phyloP scores from a whole-genome alignment of 2,329 filamentous ascomycete genomes.

The Nigrospora osmanthi region DNA sequence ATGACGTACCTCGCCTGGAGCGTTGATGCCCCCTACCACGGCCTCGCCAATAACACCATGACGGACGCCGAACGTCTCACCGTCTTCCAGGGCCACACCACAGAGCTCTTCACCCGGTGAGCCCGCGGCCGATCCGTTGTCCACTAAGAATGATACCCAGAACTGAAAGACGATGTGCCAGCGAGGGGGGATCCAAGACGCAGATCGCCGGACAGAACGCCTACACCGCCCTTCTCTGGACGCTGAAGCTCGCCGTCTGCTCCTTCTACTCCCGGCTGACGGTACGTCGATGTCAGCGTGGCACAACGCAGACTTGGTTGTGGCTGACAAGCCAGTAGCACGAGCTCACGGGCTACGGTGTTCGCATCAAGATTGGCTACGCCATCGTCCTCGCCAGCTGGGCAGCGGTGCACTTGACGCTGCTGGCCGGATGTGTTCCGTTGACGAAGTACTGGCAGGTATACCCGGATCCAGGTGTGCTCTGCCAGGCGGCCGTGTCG shows the following conservation, averaged over 20 bases:
- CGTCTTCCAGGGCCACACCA: too few relatives aligned
- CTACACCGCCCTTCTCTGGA: slow-evolving; percentile 7
- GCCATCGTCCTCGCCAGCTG: slow-evolving; percentile 4
- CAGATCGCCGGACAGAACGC: slow-evolving; percentile 5
- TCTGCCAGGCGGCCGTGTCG: slow-evolving; percentile 5
- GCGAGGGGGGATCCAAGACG: slow-evolving; percentile 7
- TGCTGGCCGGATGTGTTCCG: slow-evolving; percentile 5
- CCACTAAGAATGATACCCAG: too few relatives aligned
- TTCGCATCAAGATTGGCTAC: slow-evolving; percentile 3
- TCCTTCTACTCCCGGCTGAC: slow-evolving; percentile 6
- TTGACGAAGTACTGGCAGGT: slow-evolving; percentile 9
- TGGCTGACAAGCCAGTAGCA: neutral
- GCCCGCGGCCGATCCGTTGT: neutral
- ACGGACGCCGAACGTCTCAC: neutral
- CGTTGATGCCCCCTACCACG: slow-evolving; percentile 6
- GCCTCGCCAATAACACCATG: slow-evolving; percentile 3
- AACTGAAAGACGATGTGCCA: neutral
- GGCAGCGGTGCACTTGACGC: slow-evolving; percentile 3
- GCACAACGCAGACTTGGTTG: too few relatives aligned
- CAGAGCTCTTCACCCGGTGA: neutral
- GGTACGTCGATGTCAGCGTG: neutral
- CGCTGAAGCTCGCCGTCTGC: slow-evolving; percentile 6
- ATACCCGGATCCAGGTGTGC: slow-evolving; percentile 7
- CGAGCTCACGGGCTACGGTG: slow-evolving; percentile 1
- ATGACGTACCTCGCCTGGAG: slow-evolving; percentile 2